phyloP scores from a whole-genome alignment of 192 early-diverging fungal species.

The Phlyctochytrium arcticum region DNA sequence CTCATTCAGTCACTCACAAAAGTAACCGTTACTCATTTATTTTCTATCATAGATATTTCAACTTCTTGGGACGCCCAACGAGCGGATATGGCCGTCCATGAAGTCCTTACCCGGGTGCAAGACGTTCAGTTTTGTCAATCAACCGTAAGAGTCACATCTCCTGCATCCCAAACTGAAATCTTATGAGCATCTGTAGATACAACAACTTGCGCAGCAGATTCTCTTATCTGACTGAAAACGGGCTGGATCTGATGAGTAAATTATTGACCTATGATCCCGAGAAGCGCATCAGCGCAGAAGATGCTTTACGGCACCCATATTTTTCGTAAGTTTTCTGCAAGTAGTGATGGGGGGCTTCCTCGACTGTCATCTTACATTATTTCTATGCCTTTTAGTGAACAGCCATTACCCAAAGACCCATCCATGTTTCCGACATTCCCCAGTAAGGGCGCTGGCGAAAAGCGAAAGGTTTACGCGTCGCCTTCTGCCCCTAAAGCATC shows the following conservation, averaged over 20 bases:
- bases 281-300: conserved; percentile 83
- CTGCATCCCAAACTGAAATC: background rate
- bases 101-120: conserved; percentile 63
- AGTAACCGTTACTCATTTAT: background rate
- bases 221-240: conserved; percentile 63
- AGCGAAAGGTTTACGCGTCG: conserved; percentile 20
- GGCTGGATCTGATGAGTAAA: conserved; percentile 69
- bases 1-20: background rate
- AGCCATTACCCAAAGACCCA: conserved; percentile 86
- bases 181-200: conserved; percentile 19
- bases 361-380: background rate
- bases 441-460: conserved; percentile 31
- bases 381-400: conserved; percentile 50
- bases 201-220: conserved; percentile 43
- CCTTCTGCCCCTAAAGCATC: conserved; percentile 23
- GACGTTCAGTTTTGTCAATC: conserved; percentile 68
- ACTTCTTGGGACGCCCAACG: conserved; percentile 81
- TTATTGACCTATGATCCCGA: conserved; percentile 83
- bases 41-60: conserved; percentile 65
- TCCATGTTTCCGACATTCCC: conserved; percentile 94
- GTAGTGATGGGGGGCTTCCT: background rate
- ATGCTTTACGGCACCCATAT: conserved; percentile 88
- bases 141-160: conserved; percentile 41
- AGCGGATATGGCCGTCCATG: conserved; percentile 80
- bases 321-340: conserved; percentile 13